Base-by-base conservation (phyloP, 2,329 filamentous ascomycete species). In the Chalara sp. region DNA sequence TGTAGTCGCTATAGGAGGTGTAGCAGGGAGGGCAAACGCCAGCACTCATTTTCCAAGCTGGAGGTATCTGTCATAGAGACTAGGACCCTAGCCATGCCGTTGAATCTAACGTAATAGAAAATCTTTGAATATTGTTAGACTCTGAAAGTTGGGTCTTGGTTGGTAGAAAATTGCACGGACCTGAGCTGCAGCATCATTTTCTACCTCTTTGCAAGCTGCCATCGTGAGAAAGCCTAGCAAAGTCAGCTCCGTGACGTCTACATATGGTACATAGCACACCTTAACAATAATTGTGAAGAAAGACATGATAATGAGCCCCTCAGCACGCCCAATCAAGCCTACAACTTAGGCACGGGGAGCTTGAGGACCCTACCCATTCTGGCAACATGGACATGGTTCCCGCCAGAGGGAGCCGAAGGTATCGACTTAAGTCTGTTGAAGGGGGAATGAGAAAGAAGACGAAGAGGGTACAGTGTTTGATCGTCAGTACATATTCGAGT, bases 21-120 rank as follows among this genome's bases (percentile, higher is more conserved):
- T 79, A 41, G 74, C 74, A 8, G 79, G 76, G 51, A 86, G 74
- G 1, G 82, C 80, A 41, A 81, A 56, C 2, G 65, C 60, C 1
- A 58, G 54, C 4, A 75, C 80, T 67, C 84, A 60, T 86, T 84
- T 52, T 77, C 74, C 40, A 88, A 70, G 13, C 75, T 74, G 0
- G 84, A 83, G 1, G 82, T 85, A 58, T 88, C 85, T 30, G 84
- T 81, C 53, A 84, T 78, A 60, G 87, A 81, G 30, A 88, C 76
- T 11, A 86, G 68, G 32, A 78, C 75, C 58, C 83, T 86, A 44
- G 75, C 72, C 37, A 87, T 67, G 7, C 62, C 63, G 32, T 59
- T 57, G 45, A 61, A 62, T 8, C 62, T 60, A 10, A 58, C 49
- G 56, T 55, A 62, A 44, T 63, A 63, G 44, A 63, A 62, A 28